Base-by-base conservation (phyloP, 2,329 filamentous ascomycete species). In the Ascochyta viciae-villosae region DNA sequence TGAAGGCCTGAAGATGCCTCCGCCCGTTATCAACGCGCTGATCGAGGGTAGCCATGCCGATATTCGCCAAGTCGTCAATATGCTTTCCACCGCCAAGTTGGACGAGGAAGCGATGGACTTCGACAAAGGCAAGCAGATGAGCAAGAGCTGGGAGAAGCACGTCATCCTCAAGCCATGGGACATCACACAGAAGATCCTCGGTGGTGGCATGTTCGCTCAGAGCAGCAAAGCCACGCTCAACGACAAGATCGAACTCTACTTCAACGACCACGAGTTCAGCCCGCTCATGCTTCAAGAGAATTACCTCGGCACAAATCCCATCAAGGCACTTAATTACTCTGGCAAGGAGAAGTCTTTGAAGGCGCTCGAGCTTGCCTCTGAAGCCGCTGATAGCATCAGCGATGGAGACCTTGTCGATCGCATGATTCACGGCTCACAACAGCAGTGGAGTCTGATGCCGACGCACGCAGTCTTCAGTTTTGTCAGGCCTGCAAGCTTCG, bases 281-380 rank as follows among this genome's bases (percentile, higher is more conserved):
- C 95, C 89, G 71, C 82, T 99, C 49, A 98, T 99, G 95, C 87
- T 99, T 42, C 95, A 99, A 74, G 96, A 99, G 76, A 99, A 99
- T 72, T 99, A 99, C 67, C 83, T 99, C 12, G 89, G 87, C 60
- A 92, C 92, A 2, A 91, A 88, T 58, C 95, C 95, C 3, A 83
- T 87, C 58, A 82, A 80, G 12, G 80, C 90, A 3, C 84, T 81
- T 58, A 82, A 81, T 19, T 89, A 87, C 72, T 81, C 81, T 35
- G 86, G 84, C 54, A 87, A 85, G 61, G 89, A 94, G 74, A 84
- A 88, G 60, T 89, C 86, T 26, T 79, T 97, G 50, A 96, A 96
- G 74, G 79, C 87, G n/a, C 83, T 99, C 7, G 92, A 98, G 75
- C 81, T 98, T 7, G 86, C 89, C 22, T 93, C 96, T 62, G 85